Percentiles rank a stretch among this genome's conserved stretches.
Conservation (phyloP, 2,329 filamentous ascomycete species). For the Pseudocercospora macadamiae region DNA sequence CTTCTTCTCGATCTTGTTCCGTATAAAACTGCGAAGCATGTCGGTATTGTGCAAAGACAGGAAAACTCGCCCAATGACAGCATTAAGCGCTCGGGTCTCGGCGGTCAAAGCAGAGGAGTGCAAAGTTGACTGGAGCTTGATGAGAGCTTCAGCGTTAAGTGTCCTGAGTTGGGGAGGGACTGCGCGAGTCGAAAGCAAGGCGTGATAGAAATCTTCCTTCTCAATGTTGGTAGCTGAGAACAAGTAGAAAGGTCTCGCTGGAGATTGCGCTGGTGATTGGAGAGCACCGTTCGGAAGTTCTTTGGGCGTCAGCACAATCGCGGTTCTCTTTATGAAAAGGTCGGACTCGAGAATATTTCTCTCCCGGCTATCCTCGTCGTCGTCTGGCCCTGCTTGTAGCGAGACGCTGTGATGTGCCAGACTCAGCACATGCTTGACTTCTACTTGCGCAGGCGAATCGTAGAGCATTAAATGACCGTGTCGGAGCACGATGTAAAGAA, state of each 20-base stretch:
- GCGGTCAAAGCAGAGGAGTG: constrained; percentile 83
- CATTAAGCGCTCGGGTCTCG: constrained; percentile 92
- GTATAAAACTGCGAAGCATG: constrained; percentile 76
- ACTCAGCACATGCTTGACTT: constrained; percentile 94
- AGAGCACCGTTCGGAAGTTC: constrained; percentile 28
- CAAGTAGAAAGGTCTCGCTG: constrained; percentile 77
- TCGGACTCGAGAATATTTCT: constrained; percentile 80
- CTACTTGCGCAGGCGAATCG: constrained; percentile 90
- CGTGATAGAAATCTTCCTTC: constrained; percentile 98
- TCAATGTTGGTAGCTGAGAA: constrained; percentile 95
- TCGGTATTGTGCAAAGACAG: constrained; percentile 83
- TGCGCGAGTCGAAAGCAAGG: constrained; percentile 73
- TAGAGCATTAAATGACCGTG: constrained; percentile 97
- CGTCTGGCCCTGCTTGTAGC: constrained; percentile 70
- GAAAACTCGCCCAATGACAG: constrained; percentile 84
- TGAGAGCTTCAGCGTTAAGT: constrained; percentile 84
- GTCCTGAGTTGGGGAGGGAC: constrained; percentile 70
- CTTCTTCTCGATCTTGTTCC: constrained; percentile 91
- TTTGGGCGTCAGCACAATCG: constrained; percentile 37
- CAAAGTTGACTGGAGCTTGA: constrained; percentile 83
- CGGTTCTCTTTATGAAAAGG: constrained; percentile 81
- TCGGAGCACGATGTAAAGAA: constrained; percentile 53
- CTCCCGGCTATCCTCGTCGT: constrained; percentile 52
- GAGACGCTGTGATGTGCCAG: constrained; percentile 84
- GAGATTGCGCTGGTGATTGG: constrained; percentile 39